Evolutionary conservation across 371 early-diverging fungal species (phyloP).

Genomic region (Phascolomyces articulosus): DNA sequence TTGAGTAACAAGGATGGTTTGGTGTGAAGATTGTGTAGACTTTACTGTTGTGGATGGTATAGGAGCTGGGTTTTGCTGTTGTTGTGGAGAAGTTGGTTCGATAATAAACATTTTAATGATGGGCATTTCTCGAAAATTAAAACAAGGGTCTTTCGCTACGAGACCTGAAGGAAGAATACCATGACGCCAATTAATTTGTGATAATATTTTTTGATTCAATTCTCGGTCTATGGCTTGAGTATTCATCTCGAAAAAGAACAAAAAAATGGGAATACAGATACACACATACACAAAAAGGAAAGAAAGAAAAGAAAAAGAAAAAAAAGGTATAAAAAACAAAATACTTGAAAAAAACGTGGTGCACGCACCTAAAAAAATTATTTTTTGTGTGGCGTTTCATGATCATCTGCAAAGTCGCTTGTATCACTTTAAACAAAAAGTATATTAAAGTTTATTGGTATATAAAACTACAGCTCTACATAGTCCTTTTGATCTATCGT

Average conservation of each 20-base stretch:
- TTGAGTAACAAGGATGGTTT: conserved; percentile 36
- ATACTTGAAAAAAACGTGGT: too few species aligned
- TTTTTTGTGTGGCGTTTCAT: conserved; percentile 2
- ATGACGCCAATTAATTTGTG: conserved; percentile 34
- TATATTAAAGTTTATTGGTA: not conserved
- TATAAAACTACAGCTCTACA: too few species aligned
- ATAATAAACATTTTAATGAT: conserved; percentile 7
- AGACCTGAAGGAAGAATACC: conserved; percentile 40
- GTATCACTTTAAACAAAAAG: not conserved
- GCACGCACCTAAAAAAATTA: too few species aligned
- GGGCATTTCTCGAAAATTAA: conserved; percentile 35
- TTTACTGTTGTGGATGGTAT: not conserved
- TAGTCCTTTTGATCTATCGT: too few species aligned
- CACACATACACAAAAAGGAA: too few species aligned
- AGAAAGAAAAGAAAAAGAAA: not conserved
- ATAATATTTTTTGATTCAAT: conserved; percentile 24
- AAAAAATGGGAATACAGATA: too few species aligned
- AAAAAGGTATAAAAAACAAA: not conserved
- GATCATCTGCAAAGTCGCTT: not conserved
- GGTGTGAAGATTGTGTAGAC: not conserved
- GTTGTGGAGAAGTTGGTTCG: not conserved
- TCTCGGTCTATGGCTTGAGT: conserved; percentile 12
- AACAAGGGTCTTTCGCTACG: conserved; percentile 30
- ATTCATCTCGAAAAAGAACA: not conserved
- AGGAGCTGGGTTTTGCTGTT: too few species aligned